Evolutionary conservation across 139 green algal genomes (phyloP).

Genomic region (Haematococcus sp.): DNA sequence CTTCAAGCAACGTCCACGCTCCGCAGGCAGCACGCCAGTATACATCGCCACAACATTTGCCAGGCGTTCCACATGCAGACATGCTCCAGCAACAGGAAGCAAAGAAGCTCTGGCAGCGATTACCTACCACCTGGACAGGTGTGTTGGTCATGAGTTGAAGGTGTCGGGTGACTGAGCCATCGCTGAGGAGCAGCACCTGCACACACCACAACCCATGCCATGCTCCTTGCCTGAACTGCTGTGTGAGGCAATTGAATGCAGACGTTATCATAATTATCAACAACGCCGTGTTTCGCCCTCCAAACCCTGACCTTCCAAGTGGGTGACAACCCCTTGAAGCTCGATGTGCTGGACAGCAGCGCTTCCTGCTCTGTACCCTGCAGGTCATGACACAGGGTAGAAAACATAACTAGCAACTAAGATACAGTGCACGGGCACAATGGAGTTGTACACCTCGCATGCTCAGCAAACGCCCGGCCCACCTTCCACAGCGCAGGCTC

Average conservation of each 20-base stretch:
- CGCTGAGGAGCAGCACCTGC: constrained; percentile 85
- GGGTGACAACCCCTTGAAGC: constrained; percentile 13
- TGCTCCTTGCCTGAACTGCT: too few species aligned
- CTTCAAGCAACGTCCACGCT: neutral
- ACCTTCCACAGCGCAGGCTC: neutral
- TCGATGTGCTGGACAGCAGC: neutral
- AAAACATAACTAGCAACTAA: too few species aligned
- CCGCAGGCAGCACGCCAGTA: too few species aligned
- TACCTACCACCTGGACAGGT: constrained; percentile 41
- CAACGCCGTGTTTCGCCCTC: neutral
- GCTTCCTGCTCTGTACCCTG: constrained; percentile 16
- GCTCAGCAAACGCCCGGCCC: neutral
- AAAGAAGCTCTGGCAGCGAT: too few species aligned
- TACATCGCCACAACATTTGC: too few species aligned
- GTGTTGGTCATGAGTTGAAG: constrained; percentile 82
- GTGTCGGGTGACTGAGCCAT: constrained; percentile 96
- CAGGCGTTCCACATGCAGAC: too few species aligned
- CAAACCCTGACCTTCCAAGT: constrained; percentile 27
- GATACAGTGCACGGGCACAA: too few species aligned
- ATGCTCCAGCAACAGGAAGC: too few species aligned
- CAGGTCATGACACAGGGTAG: neutral
- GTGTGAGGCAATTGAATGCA: neutral
- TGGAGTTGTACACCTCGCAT: too few species aligned
- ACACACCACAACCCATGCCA: too few species aligned
- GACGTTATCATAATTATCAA: neutral